Base-by-base conservation (phyloP, 2,329 filamentous ascomycete genomes). In the Geoglossum cookeanum region DNA sequence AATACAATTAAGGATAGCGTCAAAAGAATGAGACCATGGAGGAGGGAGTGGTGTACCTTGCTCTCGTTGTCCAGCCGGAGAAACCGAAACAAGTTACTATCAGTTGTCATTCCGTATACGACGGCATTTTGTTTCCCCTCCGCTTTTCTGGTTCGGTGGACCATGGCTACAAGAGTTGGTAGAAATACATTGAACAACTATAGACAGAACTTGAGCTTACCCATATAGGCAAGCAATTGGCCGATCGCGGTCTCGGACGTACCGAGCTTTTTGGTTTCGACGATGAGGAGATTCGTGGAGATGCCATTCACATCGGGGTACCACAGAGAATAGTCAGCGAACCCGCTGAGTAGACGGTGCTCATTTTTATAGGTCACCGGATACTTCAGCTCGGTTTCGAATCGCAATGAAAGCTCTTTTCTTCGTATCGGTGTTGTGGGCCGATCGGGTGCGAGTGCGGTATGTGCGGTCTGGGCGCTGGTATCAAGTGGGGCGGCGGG, bases 41-140 rank as follows among this genome's bases (percentile, higher is more conserved):
- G 29, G 29, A 27, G 29, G 29, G 6, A 22, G 47, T 27, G 47
- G 47, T 27, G 17, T 53, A 58, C 51, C 57, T 57, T 53, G 39
- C 57, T 48, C 30, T 33, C 35, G 22, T 58, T 57, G 33, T 56
- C 55, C 9, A 58, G 27, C 17, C 42, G 55, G 15, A 53, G 57
- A 35, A 58, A 58, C n/a, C 48, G 39, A 57, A 58, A 58, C 39
- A 56, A 22, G 29, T 58, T 57, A 29, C 57, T 29, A 44, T 58
- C 57, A 45, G 57, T 58, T 17, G 44, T 57, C n/a, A 58, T 51
- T 42, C 57, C 57, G 56, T 58, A 58, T 55, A 58, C 57, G 57
- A 49, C n/a, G 29, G 45, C 33, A 42, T 58, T 58, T 27, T 49
- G 53, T 44, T 58, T 58, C 33, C 55, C 54, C 51, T 58, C n/a